Base-by-base conservation (phyloP, 2,329 filamentous ascomycete species). In the Fusarium abutilonis region DNA sequence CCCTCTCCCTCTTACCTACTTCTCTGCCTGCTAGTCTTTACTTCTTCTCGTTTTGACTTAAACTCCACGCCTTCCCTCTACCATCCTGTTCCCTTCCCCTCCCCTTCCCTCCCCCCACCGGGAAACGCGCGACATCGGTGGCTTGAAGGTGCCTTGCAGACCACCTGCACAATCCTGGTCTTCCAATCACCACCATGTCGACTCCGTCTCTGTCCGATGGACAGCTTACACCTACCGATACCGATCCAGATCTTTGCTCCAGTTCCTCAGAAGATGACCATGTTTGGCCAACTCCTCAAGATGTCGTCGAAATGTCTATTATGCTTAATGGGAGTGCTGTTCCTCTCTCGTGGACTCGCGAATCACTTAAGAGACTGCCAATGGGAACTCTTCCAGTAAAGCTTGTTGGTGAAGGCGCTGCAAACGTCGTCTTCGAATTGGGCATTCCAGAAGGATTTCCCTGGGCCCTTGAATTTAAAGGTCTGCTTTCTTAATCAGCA, bases 371-470 rank as follows among this genome's bases (percentile, higher is more conserved):
- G 60, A 68, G 68, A 17, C 72, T 78, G 6, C 75, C 76, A 23
- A 62, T 57, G 40, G 75, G 74, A 28, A 72, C 74, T 35, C 73
- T 68, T 23, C 74, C 75, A 13, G 61, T 76, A 46, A 72, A 74
- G 48, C 77, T 85, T 54, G 75, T 86, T 19, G 83, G 82, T 23
- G 91, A 95, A 74, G 91, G 91, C 21, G 88, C 89, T 21, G 90
- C 91, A 49, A 94, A 95, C 73, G 83, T 89, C 47, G 88, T 93
- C 61, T 93, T 91, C 70, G 82, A 83, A 65, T 81, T 90, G 52
- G 77, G 78, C 41, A 58, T 80, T 17, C 75, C 78, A 5, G 68
- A 75, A 54, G 68, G 68, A 53, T 65, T 73, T 49, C 60, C 72
- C 34, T 63, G 73, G 38, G 67, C 68, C 39, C 63, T 67, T 6